These are phyloP conservation scores for Boletus vermiculosoides DNA, from an alignment of 768 basidiomycete genomes.

Conservation along the genomic window DNA sequence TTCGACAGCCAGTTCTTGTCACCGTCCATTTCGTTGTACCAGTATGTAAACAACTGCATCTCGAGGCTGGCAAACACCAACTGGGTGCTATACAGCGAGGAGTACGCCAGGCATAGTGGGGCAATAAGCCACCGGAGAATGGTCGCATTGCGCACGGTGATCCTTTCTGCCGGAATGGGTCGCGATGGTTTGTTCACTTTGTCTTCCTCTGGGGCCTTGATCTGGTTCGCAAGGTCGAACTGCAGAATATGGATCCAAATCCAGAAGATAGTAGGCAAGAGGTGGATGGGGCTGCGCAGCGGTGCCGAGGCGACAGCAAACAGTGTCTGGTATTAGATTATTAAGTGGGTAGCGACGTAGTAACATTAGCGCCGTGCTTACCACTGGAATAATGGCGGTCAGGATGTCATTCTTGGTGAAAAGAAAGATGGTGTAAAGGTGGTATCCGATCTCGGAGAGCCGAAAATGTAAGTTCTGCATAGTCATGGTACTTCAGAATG, in stretches of 20 bases:
- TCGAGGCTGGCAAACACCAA: slow-evolving; percentile 35
- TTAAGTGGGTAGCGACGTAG: neutral
- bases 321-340: slow-evolving; percentile 24
- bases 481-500: slow-evolving; percentile 14
- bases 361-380: slow-evolving; percentile 21
- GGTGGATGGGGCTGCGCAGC: slow-evolving; percentile 10
- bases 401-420: slow-evolving; percentile 49
- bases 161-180: slow-evolving; percentile 44
- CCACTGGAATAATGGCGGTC: slow-evolving; percentile 47
- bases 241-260: slow-evolving; percentile 46
- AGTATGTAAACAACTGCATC: slow-evolving; percentile 32
- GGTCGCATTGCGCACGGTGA: slow-evolving; percentile 35
- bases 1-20: slow-evolving; percentile 40
- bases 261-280: slow-evolving; percentile 38
- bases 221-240: slow-evolving; percentile 46
- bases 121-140: slow-evolving; percentile 38
- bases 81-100: slow-evolving; percentile 32
- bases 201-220: slow-evolving; percentile 42
- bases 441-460: slow-evolving; percentile 18
- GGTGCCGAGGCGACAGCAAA: slow-evolving; percentile 37
- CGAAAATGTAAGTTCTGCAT: slow-evolving; percentile 7
- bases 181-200: slow-evolving; percentile 44
- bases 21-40: slow-evolving; percentile 41
- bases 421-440: slow-evolving; percentile 35
- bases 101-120: slow-evolving; percentile 36